Evolutionary conservation across 225 moss, liverwort and hornwort species (phyloP), one percentile per base, ranked within the genome.

Genomic region (Bryoerythrophyllum caledonicum): DNA sequence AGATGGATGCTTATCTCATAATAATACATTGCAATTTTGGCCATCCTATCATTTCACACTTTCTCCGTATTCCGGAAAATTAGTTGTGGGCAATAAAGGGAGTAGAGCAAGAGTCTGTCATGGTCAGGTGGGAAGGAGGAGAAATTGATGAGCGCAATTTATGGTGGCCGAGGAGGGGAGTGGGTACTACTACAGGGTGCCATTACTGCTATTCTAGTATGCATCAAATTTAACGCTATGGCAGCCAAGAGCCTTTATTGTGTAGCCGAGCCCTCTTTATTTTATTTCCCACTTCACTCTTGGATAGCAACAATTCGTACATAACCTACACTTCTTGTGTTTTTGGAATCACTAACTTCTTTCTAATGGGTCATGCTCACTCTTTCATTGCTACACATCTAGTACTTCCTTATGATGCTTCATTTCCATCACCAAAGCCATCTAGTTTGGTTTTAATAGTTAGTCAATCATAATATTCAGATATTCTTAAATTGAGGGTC

Each of bases 111-210:
- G 57, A 57, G 23, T 8, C 0, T 2, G 34, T 68, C 15, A 2
- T 35, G 53, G 68, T 69, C 4, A 71, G 44, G 60, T 43, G 60
- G 30, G 46, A 28, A 13, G 30, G 46, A 28, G 60, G 43, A 44
- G 48, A 48, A 60, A 46, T 43, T 60, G 26, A 60, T 48, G 72
- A 60, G 32, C 14, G 59, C 48, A 72, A 60, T 72, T 61, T 72
- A 72, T 48, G 72, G 12, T n/a, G 28, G 60, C 30, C 32, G 30
- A 61, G 46, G 28, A 21, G 44, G 43, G 4, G 44, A 23, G 1
- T 30, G 48, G 71, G 52, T 53, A 53, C 52, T 7, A 43, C 59
- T 20, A 21, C 35, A 53, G 4, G 4, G 12, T 19, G 30, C 15
- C 46, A 60, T 48, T 5, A 72, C 44, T 44, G 1, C 44, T 60